Evolutionary conservation across 805 yeast genomes (phyloP).

Genomic region (Candida ficus): DNA sequence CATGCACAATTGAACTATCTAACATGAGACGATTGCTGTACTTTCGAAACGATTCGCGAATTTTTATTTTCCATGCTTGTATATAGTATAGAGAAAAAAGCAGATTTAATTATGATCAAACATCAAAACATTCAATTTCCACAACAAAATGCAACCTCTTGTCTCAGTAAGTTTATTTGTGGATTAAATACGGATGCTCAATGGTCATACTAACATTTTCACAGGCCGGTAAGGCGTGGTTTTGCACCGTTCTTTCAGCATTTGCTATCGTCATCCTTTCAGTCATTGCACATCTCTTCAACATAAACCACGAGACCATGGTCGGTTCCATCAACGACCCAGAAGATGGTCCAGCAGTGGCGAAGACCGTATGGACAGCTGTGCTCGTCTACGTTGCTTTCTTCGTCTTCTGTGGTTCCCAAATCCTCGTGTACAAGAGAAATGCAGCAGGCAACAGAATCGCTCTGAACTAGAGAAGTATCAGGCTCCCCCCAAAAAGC

Average conservation of each 20-base stretch:
- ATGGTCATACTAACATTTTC: slow-evolving; percentile 1
- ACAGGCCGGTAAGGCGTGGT: slow-evolving; percentile 85
- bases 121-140: too few relatives aligned
- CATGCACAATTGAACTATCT: neutral
- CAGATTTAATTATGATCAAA: neutral
- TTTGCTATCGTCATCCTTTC: slow-evolving; percentile 87
- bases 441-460: slow-evolving; percentile 48
- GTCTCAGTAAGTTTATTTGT: slow-evolving; percentile 37
- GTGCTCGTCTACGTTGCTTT: slow-evolving; percentile 76
- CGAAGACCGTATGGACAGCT: slow-evolving; percentile 85
- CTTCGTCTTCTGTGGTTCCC: slow-evolving; percentile 88
- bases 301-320: slow-evolving; percentile 80
- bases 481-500: too few relatives aligned
- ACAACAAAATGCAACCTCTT: slow-evolving; percentile 39
- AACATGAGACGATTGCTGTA: too few relatives aligned
- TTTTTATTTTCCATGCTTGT: too few relatives aligned
- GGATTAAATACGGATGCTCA: too few relatives aligned
- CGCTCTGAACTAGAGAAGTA: slow-evolving; percentile 35
- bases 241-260: slow-evolving; percentile 88
- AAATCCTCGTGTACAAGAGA: slow-evolving; percentile 58
- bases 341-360: slow-evolving; percentile 89
- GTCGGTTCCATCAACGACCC: slow-evolving; percentile 91
- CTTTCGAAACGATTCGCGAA: too few relatives aligned
- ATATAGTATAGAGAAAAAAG: neutral
- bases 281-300: slow-evolving; percentile 78